Conservation (phyloP, 202 grass and related monocot species). For the Schoenoplectus tabernaemontani region DNA sequence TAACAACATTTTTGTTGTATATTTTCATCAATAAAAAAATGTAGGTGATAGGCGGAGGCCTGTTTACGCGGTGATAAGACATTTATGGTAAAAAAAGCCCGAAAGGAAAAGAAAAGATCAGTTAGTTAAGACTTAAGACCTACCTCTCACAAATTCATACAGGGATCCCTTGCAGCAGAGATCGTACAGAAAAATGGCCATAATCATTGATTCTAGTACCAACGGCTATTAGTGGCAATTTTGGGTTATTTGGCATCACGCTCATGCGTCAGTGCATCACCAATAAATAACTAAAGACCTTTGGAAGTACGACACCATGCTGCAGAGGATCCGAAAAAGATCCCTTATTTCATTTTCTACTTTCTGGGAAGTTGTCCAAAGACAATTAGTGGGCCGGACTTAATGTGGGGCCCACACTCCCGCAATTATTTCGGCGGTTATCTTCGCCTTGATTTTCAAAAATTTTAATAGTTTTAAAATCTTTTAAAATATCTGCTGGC, state of each 20-base stretch:
- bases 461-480: too few species aligned
- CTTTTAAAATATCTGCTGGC: background rate
- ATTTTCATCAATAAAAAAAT: background rate
- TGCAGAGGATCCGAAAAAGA: background rate
- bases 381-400: background rate
- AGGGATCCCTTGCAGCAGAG: background rate
- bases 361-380: background rate
- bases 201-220: background rate
- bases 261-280: too few species aligned
- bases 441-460: background rate
- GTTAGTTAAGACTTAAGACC: background rate
- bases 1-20: background rate
- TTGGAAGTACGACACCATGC: background rate
- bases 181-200: background rate
- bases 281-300: background rate
- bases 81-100: background rate
- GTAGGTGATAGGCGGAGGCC: conserved; percentile 5
- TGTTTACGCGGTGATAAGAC: too few species aligned
- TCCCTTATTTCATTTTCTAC: background rate
- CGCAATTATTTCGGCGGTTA: conserved; percentile 14
- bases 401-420: background rate
- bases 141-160: background rate
- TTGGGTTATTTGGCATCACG: too few species aligned
- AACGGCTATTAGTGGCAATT: background rate
- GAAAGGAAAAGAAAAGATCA: background rate